Evolutionary conservation across 495 filamentous ascomycete genomes (phyloP).

Genomic region (Podospora bellae-mahoneyi): DNA sequence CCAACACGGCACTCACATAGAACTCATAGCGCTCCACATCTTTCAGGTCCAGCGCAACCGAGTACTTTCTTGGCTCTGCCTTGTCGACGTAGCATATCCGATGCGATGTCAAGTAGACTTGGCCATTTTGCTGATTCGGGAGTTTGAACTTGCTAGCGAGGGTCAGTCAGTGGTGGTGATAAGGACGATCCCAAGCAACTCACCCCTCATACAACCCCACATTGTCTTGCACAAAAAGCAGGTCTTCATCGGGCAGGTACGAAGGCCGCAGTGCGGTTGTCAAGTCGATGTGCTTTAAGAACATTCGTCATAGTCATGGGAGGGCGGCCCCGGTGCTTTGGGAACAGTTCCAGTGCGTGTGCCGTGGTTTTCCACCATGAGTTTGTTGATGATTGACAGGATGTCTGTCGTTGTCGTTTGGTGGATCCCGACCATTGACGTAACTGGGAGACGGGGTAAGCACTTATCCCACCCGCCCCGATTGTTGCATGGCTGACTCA

Average conservation of each 20-base stretch:
- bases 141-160: slow-evolving; percentile 82
- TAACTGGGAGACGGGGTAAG: too few relatives aligned
- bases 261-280: slow-evolving; percentile 91
- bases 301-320: slow-evolving; percentile 69
- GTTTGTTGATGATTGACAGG: background rate
- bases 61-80: slow-evolving; percentile 78
- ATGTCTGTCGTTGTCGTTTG: background rate
- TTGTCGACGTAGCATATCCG: slow-evolving; percentile 93
- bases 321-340: slow-evolving; percentile 23
- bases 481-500: background rate
- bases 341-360: background rate
- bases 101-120: slow-evolving; percentile 93
- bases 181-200: slow-evolving; percentile 27
- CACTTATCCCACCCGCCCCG: too few relatives aligned
- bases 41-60: slow-evolving; percentile 81
- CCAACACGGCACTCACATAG: slow-evolving; percentile 56
- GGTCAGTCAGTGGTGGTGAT: slow-evolving; percentile 13
- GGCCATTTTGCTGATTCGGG: slow-evolving; percentile 89
- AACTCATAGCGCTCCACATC: slow-evolving; percentile 88
- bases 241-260: slow-evolving; percentile 80
- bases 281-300: slow-evolving; percentile 89
- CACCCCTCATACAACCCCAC: slow-evolving; percentile 98
- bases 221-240: slow-evolving; percentile 94
- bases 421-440: background rate
- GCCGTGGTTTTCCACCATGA: background rate